Evolutionary conservation across 2,329 filamentous ascomycete species (phyloP).

Genomic region (Nemania bipapillata): DNA sequence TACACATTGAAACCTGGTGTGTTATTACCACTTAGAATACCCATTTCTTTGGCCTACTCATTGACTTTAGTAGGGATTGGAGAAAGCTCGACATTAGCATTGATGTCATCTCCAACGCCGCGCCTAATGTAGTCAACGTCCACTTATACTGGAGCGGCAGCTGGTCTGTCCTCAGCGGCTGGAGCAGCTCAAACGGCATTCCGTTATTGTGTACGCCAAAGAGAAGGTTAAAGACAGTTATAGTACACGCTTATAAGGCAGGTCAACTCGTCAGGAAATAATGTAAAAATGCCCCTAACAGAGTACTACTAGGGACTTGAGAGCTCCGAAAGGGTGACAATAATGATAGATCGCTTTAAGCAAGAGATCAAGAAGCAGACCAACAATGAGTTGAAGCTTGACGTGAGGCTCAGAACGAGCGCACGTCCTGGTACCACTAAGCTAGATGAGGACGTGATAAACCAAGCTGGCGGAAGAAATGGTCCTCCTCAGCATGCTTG

Average conservation of each 20-base stretch:
- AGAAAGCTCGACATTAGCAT: slow-evolving; percentile 4
- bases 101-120: slow-evolving; percentile 2
- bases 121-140: neutral
- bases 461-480: no score
- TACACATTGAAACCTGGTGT: no score
- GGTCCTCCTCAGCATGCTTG: neutral
- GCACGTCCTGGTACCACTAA: no score
- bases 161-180: neutral
- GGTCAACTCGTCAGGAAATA: no score
- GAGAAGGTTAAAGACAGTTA: no score
- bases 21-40: no score
- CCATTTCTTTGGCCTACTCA: no score
- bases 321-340: neutral
- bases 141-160: slow-evolving; percentile 2
- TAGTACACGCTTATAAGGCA: no score
- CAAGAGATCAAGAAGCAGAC: neutral
- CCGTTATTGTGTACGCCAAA: neutral
- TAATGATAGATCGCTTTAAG: neutral
- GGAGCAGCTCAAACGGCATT: neutral
- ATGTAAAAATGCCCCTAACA: no score
- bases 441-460: no score
- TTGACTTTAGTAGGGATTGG: neutral
- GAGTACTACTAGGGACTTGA: neutral
- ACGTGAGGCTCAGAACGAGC: no score
- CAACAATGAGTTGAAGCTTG: neutral